Evolutionary conservation across 2,329 filamentous ascomycete species (phyloP), one percentile per base, ranked within the genome.

Genomic region (Colletotrichum tropicale): DNA sequence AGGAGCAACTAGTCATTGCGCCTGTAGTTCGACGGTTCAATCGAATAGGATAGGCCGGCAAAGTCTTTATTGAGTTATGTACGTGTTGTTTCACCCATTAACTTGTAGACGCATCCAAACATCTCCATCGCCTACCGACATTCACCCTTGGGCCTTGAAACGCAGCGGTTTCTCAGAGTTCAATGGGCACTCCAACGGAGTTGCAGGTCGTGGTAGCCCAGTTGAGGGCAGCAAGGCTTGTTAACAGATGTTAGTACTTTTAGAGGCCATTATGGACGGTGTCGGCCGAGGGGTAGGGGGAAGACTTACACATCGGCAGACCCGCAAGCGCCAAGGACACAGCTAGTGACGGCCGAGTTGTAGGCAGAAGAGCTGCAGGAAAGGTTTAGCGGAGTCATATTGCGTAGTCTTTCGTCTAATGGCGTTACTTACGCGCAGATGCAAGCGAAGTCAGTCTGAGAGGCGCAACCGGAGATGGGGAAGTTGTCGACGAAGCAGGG

Each of bases 401-500:
- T 18, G n/a, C 24, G n/a, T 6, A 43, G 6, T 26, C 30, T 21
- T 36, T 34, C 15, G 9, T 24, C 26, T 34, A 52, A 21, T n/a
- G 10, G 24, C 18, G 26, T 13, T 7, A 62, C 77, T 38, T 34
- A 78, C 77, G 66, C 67, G 75, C 76, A 79, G 48, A 77, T 32
- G 56, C 75, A 76, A 26, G 68, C 66, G 8, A 75, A 79, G 76
- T 77, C 66, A 21, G 68, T 75, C 48, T 77, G 62, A 13, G 71
- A 67, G 32, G 61, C 18, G 48, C 68, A 76, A 4, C 69, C 77
- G 43, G 75, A 77, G 21, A 65, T 8, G 16, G 69, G 55, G 32
- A 78, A 74, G 66, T 55, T 77, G 43, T 78, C 38, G 21, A 72
- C 58, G 60, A 78, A 71, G 34, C 78, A 79, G 9, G 48, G 61